Evolutionary conservation across 2,329 filamentous ascomycete species (phyloP).

Genomic region (Aureobasidium pullulans): DNA sequence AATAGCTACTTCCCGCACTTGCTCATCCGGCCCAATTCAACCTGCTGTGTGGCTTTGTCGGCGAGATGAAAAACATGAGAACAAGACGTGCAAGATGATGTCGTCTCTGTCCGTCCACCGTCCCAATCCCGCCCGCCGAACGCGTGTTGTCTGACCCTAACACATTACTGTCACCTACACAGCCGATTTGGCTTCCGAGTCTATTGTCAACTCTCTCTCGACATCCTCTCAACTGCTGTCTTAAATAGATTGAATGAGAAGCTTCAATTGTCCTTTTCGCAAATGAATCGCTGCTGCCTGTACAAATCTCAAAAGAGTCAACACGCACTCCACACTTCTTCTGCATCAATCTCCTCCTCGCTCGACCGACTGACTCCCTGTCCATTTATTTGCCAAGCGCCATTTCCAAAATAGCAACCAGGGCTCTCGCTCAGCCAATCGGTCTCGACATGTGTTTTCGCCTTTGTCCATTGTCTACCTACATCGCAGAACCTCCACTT

Average conservation of each 20-base stretch:
- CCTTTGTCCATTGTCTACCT: neutral
- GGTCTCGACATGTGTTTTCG: neutral
- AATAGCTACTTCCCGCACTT: neutral
- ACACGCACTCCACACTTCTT: neutral
- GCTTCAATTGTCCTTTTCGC: neutral
- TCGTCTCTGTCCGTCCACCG: neutral
- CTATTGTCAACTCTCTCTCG: neutral
- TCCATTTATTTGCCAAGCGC: neutral
- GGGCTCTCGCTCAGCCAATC: constrained; percentile 6
- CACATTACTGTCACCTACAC: neutral
- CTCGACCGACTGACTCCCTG: neutral
- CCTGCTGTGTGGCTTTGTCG: constrained; percentile 1
- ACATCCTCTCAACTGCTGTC: neutral
- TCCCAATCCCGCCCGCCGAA: neutral
- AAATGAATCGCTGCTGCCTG: neutral
- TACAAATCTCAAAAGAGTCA: neutral
- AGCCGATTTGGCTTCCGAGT: neutral
- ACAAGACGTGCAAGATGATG: neutral
- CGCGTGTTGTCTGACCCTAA: constrained; percentile 3
- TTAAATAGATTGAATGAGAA: neutral
- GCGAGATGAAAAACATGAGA: neutral
- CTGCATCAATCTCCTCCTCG: constrained; percentile 1
- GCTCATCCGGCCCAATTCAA: neutral
- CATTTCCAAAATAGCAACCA: neutral
- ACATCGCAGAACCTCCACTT: too few relatives aligned